Base-by-base conservation (phyloP, 1,139 yeast species). In the Kurtzmaniella quercitrusa region DNA sequence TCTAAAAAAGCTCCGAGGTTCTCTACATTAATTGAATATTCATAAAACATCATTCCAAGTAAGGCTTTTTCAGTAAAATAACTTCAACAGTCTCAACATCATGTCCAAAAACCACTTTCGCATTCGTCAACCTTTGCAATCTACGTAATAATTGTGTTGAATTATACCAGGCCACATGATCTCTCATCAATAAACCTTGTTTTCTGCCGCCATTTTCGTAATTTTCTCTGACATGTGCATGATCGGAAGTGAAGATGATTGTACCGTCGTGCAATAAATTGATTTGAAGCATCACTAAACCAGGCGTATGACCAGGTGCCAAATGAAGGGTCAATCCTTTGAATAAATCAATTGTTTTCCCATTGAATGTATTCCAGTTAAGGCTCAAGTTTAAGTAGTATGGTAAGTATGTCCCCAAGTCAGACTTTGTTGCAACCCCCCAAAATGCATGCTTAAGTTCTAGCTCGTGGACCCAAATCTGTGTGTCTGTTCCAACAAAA, bases 261-360 rank as follows among this genome's bases (percentile, higher is more conserved):
- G 30, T 5, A 11, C 30, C 30, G n/a, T 26, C 30, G 4, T 26
- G 30, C n/a, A 26, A 26, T 4, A 26, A 14, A 9, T 26, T 26
- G 9, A 26, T 5, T 9, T 26, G 30, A 26, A 26, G 30, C 30
- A 26, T 26, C 4, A 32, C 28, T 38, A 42, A 18, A 8, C 46
- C 46, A 14, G 46, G 46, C 3, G 46, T 44, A 21, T 44, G 46
- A 7, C 46, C 46, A 8, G 45, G 45, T 3, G 45, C 38, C 26
- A 42, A 42, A 35, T 44, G 45, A 21, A 39, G 38, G 7, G 43
- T 39, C 3, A 44, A n/a, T 14, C 46, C 46, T 19, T 38, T 39
- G 23, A 44, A 44, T 12, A 44, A 35, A 28, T 44, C 45, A 36
- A 44, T 42, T 15, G 26, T 38, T 14, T 34, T 36, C 12, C 42